Conservation (phyloP, 2,329 filamentous ascomycete species). For the Penicillium concentricum region DNA sequence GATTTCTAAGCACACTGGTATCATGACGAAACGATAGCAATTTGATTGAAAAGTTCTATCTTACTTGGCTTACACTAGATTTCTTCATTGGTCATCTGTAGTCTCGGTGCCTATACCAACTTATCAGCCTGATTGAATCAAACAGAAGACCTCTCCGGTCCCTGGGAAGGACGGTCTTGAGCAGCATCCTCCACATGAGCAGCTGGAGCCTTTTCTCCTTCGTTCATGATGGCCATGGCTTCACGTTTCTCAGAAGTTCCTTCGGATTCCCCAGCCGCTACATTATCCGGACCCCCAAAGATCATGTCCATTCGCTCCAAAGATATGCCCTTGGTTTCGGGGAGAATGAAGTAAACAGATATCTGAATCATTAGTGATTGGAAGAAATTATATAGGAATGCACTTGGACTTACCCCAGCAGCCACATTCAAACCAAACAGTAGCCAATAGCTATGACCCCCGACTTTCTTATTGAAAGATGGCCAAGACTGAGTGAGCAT, state of each 20-base stretch:
- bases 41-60: neutral
- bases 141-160: neutral
- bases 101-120: neutral
- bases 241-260: constrained; percentile 27
- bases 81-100: neutral
- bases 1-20: neutral
- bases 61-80: neutral
- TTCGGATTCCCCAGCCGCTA: constrained; percentile 39
- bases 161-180: constrained; percentile 13
- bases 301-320: constrained; percentile 39
- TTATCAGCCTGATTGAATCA: neutral
- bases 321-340: constrained; percentile 37
- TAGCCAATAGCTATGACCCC: too few relatives aligned
- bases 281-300: constrained; percentile 39
- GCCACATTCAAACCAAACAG: constrained; percentile 31
- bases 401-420: constrained; percentile 7
- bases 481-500: too few relatives aligned
- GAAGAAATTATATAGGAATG: neutral
- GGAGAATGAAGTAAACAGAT: constrained; percentile 35
- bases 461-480: too few relatives aligned
- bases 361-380: constrained; percentile 16
- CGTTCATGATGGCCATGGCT: constrained; percentile 7
- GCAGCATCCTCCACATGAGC: constrained; percentile 7
- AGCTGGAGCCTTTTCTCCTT: neutral
- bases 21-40: constrained; percentile 5